These are phyloP conservation scores for Didymella pomorum DNA, from an alignment of 2,329 filamentous ascomycete genomes.

Conservation along the genomic window DNA sequence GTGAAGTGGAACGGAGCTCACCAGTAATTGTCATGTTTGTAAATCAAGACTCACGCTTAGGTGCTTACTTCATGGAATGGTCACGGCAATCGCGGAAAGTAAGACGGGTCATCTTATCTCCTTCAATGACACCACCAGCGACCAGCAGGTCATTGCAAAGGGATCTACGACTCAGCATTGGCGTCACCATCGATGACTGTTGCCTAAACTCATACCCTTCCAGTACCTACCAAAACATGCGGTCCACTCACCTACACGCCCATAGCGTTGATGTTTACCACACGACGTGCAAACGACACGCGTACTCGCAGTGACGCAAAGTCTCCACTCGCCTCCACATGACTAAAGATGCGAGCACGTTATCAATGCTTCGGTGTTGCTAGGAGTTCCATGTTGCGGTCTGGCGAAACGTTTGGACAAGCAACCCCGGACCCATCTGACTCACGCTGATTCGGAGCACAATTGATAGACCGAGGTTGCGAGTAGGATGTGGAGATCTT, in stretches of 20 bases:
- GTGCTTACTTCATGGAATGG: too few species aligned
- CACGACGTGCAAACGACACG: conserved; percentile 19
- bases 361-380: conserved; percentile 29
- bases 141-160: not conserved
- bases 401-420: conserved; percentile 27
- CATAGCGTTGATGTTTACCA: conserved; percentile 19
- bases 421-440: conserved; percentile 29
- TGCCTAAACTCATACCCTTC: not conserved
- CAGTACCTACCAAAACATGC: not conserved
- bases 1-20: too few species aligned
- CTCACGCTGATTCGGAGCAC: conserved; percentile 21
- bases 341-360: conserved; percentile 23
- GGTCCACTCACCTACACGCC: conserved; percentile 12
- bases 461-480: not conserved
- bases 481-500: not conserved
- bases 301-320: conserved; percentile 34
- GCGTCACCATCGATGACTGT: not conserved
- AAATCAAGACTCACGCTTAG: too few species aligned
- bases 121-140: not conserved
- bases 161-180: not conserved
- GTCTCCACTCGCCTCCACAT: conserved; percentile 22
- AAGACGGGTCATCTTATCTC: not conserved
- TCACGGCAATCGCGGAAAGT: too few species aligned
- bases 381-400: conserved; percentile 26
- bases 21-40: too few species aligned